These are phyloP conservation scores for Rhinocladiella mackenziei DNA, from an alignment of 2,329 filamentous ascomycete genomes.

Conservation along the genomic window DNA sequence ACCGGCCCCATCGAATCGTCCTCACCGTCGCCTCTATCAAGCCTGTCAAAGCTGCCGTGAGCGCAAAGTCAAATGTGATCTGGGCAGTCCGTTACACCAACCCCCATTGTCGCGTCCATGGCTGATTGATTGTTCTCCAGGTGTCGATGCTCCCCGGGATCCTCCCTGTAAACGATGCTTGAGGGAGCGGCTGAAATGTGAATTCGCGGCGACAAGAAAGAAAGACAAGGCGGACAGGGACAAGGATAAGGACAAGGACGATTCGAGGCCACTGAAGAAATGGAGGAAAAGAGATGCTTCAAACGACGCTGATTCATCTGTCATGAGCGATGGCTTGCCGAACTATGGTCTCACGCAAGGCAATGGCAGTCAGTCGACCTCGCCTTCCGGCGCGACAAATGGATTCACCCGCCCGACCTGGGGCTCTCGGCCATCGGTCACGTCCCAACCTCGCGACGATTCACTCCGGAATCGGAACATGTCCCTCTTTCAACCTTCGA, in stretches of 20 bases:
- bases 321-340: constrained; percentile 3
- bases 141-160: constrained; percentile 87
- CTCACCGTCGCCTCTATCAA: constrained; percentile 47
- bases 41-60: constrained; percentile 48
- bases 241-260: too few relatives aligned
- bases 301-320: constrained; percentile 7
- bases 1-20: constrained; percentile 13
- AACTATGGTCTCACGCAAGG: constrained; percentile 5
- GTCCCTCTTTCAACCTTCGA: constrained; percentile 3
- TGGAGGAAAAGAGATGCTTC: too few relatives aligned
- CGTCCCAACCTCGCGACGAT: constrained; percentile 19
- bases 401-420: constrained; percentile 13
- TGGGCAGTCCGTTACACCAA: constrained; percentile 41
- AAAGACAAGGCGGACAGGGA: constrained; percentile 94
- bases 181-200: constrained; percentile 93
- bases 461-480: background rate
- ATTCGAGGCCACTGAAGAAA: too few relatives aligned
- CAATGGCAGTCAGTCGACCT: constrained; percentile 1
- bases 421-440: constrained; percentile 12
- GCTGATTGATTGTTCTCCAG: constrained; percentile 32
- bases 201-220: constrained; percentile 88
- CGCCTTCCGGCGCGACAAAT: constrained; percentile 6
- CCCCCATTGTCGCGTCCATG: background rate
- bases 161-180: constrained; percentile 91
- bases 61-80: constrained; percentile 48